Percentiles rank a stretch among this genome's conserved stretches.
phyloP scores from a whole-genome alignment of 768 basidiomycete genomes.

The Royoungia palumana region DNA sequence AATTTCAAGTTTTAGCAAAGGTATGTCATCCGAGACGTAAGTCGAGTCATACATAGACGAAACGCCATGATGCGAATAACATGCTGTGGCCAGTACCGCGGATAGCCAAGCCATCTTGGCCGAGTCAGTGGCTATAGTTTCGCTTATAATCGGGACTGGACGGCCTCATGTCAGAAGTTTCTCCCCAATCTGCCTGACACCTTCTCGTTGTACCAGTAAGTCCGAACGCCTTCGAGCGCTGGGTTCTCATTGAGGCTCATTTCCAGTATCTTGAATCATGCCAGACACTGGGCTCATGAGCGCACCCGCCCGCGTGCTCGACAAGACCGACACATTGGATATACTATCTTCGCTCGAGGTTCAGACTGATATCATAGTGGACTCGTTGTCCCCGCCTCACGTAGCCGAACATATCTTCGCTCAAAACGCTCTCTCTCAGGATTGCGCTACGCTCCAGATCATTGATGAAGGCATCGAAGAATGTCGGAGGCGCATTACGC shows the following conservation, averaged over 20 bases:
- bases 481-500: constrained; percentile 15
- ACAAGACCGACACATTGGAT: not conserved
- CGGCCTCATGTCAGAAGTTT: not conserved
- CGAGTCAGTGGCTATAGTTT: not conserved
- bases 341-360: not conserved
- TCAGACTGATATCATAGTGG: constrained; percentile 13
- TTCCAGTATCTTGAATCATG: constrained; percentile 7
- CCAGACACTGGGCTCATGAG: not conserved
- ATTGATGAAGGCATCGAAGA: constrained; percentile 17
- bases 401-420: constrained; percentile 17
- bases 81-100: not conserved
- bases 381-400: constrained; percentile 23
- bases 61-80: constrained; percentile 3
- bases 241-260: not conserved
- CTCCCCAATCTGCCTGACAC: not conserved
- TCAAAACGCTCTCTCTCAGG: constrained; percentile 17
- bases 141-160: constrained; percentile 7
- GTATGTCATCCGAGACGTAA: not conserved
- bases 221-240: not conserved
- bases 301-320: not conserved
- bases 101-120: constrained; percentile 14
- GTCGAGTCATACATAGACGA: not conserved
- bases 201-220: constrained; percentile 6
- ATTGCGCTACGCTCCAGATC: constrained; percentile 13
- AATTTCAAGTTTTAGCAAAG: not conserved